phyloP scores from a whole-genome alignment of 768 basidiomycete genomes.

The Boletus insuetus region DNA sequence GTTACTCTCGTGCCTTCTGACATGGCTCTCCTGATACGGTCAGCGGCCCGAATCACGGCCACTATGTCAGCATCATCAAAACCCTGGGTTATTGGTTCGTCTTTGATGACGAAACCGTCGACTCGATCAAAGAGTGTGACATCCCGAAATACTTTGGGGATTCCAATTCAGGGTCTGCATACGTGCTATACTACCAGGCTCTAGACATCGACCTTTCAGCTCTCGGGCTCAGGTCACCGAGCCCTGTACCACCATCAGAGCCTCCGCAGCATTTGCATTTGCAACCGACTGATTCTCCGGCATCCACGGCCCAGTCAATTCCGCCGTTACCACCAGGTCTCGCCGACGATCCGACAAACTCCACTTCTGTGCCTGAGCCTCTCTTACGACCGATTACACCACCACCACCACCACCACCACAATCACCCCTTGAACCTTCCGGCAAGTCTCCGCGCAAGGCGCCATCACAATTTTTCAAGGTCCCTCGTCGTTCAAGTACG shows the following conservation, averaged over 20 bases:
- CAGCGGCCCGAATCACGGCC: slow-evolving; percentile 97
- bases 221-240: slow-evolving; percentile 56
- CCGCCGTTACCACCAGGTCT: slow-evolving; percentile 40
- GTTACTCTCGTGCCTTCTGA: slow-evolving; percentile 9
- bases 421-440: slow-evolving; percentile 8
- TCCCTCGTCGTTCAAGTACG: slow-evolving; percentile 13
- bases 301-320: slow-evolving; percentile 18
- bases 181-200: slow-evolving; percentile 97
- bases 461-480: slow-evolving; percentile 18
- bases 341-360: slow-evolving; percentile 21
- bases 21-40: slow-evolving; percentile 7
- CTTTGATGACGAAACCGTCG: slow-evolving; percentile 95
- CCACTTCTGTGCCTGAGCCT: slow-evolving; percentile 15
- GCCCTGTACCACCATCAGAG: slow-evolving; percentile 18
- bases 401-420: slow-evolving; percentile 26
- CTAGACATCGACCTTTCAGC: slow-evolving; percentile 75
- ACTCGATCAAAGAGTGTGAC: slow-evolving; percentile 82
- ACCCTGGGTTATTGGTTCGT: slow-evolving; percentile 82
- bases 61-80: slow-evolving; percentile 95
- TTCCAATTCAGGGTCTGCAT: slow-evolving; percentile 81
- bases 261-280: slow-evolving; percentile 6
- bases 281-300: slow-evolving; percentile 27
- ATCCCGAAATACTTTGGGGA: slow-evolving; percentile 96
- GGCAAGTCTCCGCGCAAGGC: slow-evolving; percentile 26
- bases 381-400: slow-evolving; percentile 20